A percentile compares a stretch with the other conserved stretches of the same genome.
Evolutionary conservation across 768 basidiomycete species (phyloP).

Genomic region (Scleroderma citrinum): DNA sequence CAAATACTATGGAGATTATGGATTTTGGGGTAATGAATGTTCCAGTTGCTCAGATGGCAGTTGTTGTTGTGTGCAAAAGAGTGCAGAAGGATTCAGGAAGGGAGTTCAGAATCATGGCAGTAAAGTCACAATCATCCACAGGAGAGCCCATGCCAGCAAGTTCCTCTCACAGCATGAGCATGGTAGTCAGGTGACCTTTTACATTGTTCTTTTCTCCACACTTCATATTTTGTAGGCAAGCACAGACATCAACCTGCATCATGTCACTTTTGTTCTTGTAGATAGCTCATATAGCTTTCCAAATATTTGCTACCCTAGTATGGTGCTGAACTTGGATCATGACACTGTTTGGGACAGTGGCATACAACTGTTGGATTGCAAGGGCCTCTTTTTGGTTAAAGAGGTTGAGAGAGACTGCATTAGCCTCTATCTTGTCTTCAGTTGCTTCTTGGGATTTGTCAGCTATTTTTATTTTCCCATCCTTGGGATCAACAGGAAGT

Average conservation of each 20-base stretch:
- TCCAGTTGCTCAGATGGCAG: not conserved
- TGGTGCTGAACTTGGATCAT: not conserved
- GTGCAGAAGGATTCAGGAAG: not conserved
- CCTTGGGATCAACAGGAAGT: no score
- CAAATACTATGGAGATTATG: not conserved
- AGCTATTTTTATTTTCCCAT: no score
- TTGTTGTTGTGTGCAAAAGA: not conserved
- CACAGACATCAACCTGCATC: not conserved
- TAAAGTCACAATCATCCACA: slow-evolving; percentile 1
- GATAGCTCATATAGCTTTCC: not conserved
- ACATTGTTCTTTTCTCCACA: slow-evolving; percentile 2
- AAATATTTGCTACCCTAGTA: not conserved
- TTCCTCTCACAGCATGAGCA: slow-evolving; percentile 1
- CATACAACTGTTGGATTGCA: slow-evolving; percentile 1
- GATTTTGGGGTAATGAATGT: not conserved
- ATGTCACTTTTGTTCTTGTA: slow-evolving; percentile 4
- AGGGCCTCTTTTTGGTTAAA: slow-evolving; percentile 3
- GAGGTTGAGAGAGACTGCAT: not conserved
- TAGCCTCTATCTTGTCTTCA: not conserved
- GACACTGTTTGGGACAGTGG: not conserved
- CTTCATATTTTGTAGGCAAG: slow-evolving; percentile 4
- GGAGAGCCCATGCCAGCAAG: slow-evolving; percentile 5
- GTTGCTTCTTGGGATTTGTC: not conserved
- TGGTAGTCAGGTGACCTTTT: not conserved
- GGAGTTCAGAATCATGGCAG: slow-evolving; percentile 4